Base-by-base conservation (phyloP, 2,329 filamentous ascomycete genomes). In the Lasiodiplodia theobromae region DNA sequence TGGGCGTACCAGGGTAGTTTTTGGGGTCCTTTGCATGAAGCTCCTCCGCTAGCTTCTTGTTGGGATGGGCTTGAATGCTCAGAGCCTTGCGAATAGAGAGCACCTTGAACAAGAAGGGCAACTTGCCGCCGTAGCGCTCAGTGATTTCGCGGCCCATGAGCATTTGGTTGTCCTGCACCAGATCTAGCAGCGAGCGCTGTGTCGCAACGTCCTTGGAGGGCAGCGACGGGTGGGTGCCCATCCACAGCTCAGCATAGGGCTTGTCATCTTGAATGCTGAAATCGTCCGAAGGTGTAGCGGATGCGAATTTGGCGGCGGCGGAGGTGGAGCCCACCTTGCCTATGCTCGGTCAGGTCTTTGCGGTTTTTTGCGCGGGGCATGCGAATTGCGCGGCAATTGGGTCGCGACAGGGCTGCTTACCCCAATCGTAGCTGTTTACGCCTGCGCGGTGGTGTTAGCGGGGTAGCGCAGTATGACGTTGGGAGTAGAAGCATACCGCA, bases 361-460 rank as follows among this genome's bases (percentile, higher is more conserved):
- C 58, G 21, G n/a, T 16, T 54, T 54, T 18, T 5, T 31, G 10
- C 67, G 58, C 44, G 28, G 25, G 21, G n/a, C 28, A 18, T 44
- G 68, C 68, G 73, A 68, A 69, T 53, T n/a, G 40, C 51, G 38
- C 69, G 71, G 71, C 73, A 69, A 72, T 28, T 31, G 11, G 11
- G 74, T 75, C 72, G 70, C 68, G 70, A 58, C 14, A 10, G 23
- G 44, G 60, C 66, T 57, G 71, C 83, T 73, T 81, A 89, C 88
- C 96, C 96, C 96, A 99, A 84, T 97, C 96, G 79, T 99, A 99
- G 81, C 94, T 97, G 82, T 98, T 98, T 77, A 97, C 93, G 77
- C 95, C 96, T 91, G 71, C 12, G n/a, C 5, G n/a, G 69, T 66
- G 44, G 47, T n/a, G 68, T 73, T 67, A 75, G 71, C 72, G 76